These are phyloP conservation scores for Pistacia atlantica DNA, from an alignment of 345 rosid genomes.

Conservation along the genomic window DNA sequence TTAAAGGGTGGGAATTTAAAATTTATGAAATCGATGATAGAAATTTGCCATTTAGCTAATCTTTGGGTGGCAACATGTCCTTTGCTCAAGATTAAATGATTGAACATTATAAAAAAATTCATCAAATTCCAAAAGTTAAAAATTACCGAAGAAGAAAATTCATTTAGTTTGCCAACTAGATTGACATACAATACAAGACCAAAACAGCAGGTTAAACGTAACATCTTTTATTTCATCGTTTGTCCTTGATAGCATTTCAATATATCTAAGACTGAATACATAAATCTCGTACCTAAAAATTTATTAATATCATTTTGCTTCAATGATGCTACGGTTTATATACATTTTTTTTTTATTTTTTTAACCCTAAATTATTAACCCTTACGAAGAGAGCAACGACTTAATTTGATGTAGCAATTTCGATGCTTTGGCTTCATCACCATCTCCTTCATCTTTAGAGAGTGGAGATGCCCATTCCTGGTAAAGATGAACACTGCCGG, in stretches of 20 bases:
- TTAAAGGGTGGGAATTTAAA: no score
- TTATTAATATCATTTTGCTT: neutral
- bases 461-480: slow-evolving; percentile 63
- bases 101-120: no score
- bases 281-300: neutral
- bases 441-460: slow-evolving; percentile 12
- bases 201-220: no score
- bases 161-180: no score
- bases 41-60: no score
- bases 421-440: slow-evolving; percentile 26
- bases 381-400: slow-evolving; percentile 43
- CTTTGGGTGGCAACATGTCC: no score
- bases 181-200: no score
- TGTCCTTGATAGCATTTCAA: neutral
- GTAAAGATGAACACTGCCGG: slow-evolving; percentile 73
- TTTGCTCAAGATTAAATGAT: no score
- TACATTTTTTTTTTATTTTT: no score
- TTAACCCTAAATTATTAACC: neutral
- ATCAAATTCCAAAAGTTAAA: no score
- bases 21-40: no score
- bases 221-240: neutral
- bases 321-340: neutral
- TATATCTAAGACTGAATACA: neutral
- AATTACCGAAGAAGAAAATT: no score
- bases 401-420: slow-evolving; percentile 49